Base-by-base conservation (phyloP, 345 rosid genomes). In the Bruguiera gymnorhiza region DNA sequence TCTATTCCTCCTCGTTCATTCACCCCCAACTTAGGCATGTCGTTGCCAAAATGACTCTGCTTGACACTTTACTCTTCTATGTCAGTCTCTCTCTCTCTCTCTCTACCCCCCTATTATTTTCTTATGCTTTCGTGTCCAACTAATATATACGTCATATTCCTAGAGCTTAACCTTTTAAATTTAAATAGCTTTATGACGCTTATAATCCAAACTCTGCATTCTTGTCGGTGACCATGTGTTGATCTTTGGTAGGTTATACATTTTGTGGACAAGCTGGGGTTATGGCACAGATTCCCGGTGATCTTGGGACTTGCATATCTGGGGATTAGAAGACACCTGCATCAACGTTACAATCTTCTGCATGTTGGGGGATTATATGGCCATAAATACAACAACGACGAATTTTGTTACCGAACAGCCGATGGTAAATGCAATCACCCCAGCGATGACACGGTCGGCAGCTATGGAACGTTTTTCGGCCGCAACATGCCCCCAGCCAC, bases 371-470 rank as follows among this genome's bases (percentile, higher is more conserved):
- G 54, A 63, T 74, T 71, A 69, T 56, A 61, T 23, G 88, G 91
- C 59, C 75, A 75, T 65, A 66, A 71, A 68, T 90, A 86, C 31
- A 81, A 90, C 66, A 76, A 75, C 5, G 71, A 76, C 11, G 80
- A 81, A 53, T 85, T 82, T 63, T 52, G 67, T 68, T 84, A 85
- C 63, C 84, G 91, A 55, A 90, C 93, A 50, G 85, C 93, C 0
- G 86, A 88, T 48, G 93, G 91, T 9, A 85, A 80, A 55, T 88
- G 78, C 73, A 90, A 85, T 70, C 89, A 90, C 73, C 93, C 96
- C 0, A 65, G 30, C 32, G 85, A 84, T 63, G 76, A 90, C 67
- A 68, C 70, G 1, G 43, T 86, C 59, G 96, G 96, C 4, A 86
- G 91, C 79, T 86, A 77, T 24, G 96, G 93, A 60, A 79, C 86